Conservation (phyloP, 2,329 filamentous ascomycete genomes). For the Fusarium austroafricanum region DNA sequence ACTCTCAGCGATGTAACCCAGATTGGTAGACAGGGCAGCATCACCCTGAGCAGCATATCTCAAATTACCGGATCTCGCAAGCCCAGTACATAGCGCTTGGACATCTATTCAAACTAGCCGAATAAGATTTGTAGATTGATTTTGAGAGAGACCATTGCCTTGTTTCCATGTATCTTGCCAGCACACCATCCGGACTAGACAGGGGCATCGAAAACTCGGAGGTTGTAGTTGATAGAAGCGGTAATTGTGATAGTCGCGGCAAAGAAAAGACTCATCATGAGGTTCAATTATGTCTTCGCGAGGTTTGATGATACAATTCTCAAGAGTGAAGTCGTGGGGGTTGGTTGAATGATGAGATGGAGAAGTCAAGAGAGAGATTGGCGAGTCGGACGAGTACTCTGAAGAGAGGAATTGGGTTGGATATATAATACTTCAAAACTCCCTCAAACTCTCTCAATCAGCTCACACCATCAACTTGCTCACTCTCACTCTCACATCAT, state of each 20-base stretch:
- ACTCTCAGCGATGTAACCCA: too few species aligned
- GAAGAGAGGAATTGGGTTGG: not conserved
- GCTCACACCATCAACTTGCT: slow-evolving; percentile 38
- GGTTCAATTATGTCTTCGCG: slow-evolving; percentile 32
- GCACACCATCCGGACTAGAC: slow-evolving; percentile 33
- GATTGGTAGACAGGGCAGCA: too few species aligned
- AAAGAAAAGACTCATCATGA: not conserved
- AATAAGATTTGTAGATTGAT: too few species aligned
- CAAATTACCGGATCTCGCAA: too few species aligned
- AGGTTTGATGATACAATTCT: slow-evolving; percentile 42
- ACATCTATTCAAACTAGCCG: too few species aligned
- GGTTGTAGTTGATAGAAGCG: not conserved
- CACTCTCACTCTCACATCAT: slow-evolving; percentile 1
- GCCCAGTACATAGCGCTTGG: too few species aligned
- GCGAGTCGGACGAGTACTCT: not conserved
- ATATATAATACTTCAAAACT: slow-evolving; percentile 39
- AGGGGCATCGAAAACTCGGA: not conserved
- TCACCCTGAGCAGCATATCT: too few species aligned
- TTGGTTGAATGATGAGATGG: not conserved
- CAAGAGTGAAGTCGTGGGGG: not conserved
- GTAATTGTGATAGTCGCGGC: slow-evolving; percentile 34
- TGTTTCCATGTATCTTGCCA: not conserved
- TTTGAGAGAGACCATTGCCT: too few species aligned
- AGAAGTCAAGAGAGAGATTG: not conserved
- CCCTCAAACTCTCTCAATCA: slow-evolving; percentile 39